Base-by-base conservation (phyloP, 1,284 basidiomycete species). In the Ganoderma meredithae region DNA sequence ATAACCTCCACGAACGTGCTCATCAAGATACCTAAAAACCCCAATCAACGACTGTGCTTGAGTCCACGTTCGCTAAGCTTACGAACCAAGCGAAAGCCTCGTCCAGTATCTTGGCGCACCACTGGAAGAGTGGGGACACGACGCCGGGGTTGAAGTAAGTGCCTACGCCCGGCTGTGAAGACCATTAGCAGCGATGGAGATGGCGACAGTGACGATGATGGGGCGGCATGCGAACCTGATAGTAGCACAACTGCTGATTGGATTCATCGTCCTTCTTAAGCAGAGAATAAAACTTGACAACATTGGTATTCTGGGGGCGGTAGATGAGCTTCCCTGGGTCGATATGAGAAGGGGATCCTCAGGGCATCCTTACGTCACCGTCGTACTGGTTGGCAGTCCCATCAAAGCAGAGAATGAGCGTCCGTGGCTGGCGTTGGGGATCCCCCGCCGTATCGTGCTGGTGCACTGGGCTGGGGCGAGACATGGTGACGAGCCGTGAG, bases 1-100 rank as follows among this genome's bases (percentile, higher is more conserved):
- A 73, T 91, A 91, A 0, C 89, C 89, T 59, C 82, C 87, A 80
- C 84, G 86, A 66, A 88, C 84, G 75, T 89, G 86, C 12, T 80
- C 79, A 68, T 84, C 81, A 9, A 87, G 76, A 70, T 86, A 84
- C 80, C 77, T 79, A 39, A 33, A 17, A 25, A 33, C 2, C 41
- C 10, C 5, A 2, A 53, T 60, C 10, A 69, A 12, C 22, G 22
- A 31, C 49, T 9, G 17, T 53, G 36, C 39, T 9, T 17, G 49
- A 13, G 39, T 47, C n/a, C 41, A n/a, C 7, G 39, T 17, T 36
- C 22, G 27, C 39, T 55, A 60, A 68, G 39, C 43, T 3, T n/a
- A 78, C 76, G 56, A 71, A 81, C 81, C 83, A 85, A 31, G 86
- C 86, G 33, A 87, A 73, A 1, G 82, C 83, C 72, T 83, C 79